Base-by-base conservation (phyloP, 305 asterid species). In the Rubia tinctorum region DNA sequence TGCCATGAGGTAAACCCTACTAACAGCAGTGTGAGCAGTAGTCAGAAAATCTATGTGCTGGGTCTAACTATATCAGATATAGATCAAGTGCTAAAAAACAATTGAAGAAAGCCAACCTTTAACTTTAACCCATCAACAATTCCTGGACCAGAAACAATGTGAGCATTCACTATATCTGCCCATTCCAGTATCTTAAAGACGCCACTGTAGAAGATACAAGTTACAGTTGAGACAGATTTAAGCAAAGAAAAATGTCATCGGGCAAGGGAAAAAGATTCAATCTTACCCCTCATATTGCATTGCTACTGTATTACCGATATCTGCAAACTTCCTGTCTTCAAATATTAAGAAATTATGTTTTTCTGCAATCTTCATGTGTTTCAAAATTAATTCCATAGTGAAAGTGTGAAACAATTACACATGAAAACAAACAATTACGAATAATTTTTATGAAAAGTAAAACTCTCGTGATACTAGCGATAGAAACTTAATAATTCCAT, bases 81-180 rank as follows among this genome's bases (percentile, higher is more conserved):
- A 17, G 14, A 30, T 37, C 14, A 71, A 51, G 20, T 11, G 22
- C 6, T 5, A 34, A 63, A 34, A 20, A 63, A 34, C 9, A 56
- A 22, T 18, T 53, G 7, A 65, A 39, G 66, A 34, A 22, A 82
- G 71, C 34, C 77, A 70, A 95, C 99, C 98, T 95, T 95, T 76
- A 86, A 74, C 83, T 95, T 95, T 82, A 95, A 83, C 43, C 98
- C 97, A 81, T 95, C 97, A 68, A 95, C 98, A 72, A 95, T 92
- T 78, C 96, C 99, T 4, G 99, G 98, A 77, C 99, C 99, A 39
- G 97, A 91, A 77, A 95, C 87, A 62, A 95, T 95, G 82, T 92
- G 99, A 70, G 98, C 98, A 80, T 95, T 92, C 68, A 91, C 87
- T 68, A 92, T 90, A 83, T 95, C 98, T 69, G 98, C 98, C 99